Conservation (phyloP, 2,329 filamentous ascomycete species). For the Xylaria sp. region DNA sequence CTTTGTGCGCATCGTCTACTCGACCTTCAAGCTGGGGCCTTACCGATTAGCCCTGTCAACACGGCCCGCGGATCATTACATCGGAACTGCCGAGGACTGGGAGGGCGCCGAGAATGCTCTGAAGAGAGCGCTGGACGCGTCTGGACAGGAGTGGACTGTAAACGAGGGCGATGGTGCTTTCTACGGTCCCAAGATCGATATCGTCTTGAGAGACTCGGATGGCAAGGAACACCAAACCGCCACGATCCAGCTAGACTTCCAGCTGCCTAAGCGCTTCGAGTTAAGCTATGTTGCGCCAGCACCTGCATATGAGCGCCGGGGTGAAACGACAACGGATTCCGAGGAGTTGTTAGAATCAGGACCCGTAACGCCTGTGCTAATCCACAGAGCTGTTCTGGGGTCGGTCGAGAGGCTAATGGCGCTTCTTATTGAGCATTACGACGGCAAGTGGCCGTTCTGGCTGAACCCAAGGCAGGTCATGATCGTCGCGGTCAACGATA, state of each 20-base stretch:
- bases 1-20: slow-evolving; percentile 51
- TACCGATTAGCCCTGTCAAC: slow-evolving; percentile 81
- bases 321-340: slow-evolving; percentile 53
- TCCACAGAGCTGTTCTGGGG: slow-evolving; percentile 83
- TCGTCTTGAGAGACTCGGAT: slow-evolving; percentile 76
- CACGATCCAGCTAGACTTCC: slow-evolving; percentile 88
- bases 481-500: slow-evolving; percentile 72
- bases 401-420: slow-evolving; percentile 86
- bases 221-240: slow-evolving; percentile 89
- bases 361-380: slow-evolving; percentile 72
- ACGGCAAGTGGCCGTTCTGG: slow-evolving; percentile 86
- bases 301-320: slow-evolving; percentile 60
- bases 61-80: slow-evolving; percentile 73
- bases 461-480: slow-evolving; percentile 78
- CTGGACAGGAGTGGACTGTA: slow-evolving; percentile 69
- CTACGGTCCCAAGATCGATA: slow-evolving; percentile 91
- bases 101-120: slow-evolving; percentile 69
- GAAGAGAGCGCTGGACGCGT: slow-evolving; percentile 62
- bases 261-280: slow-evolving; percentile 80
- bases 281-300: slow-evolving; percentile 74
- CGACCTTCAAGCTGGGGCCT: slow-evolving; percentile 69
- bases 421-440: slow-evolving; percentile 80
- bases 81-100: slow-evolving; percentile 72
- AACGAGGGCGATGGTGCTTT: slow-evolving; percentile 87
- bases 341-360: slow-evolving; percentile 55